These are phyloP conservation scores for Acanthamoeba lenticulata DNA, from an alignment of 208 protist species.

Conservation along the genomic window DNA sequence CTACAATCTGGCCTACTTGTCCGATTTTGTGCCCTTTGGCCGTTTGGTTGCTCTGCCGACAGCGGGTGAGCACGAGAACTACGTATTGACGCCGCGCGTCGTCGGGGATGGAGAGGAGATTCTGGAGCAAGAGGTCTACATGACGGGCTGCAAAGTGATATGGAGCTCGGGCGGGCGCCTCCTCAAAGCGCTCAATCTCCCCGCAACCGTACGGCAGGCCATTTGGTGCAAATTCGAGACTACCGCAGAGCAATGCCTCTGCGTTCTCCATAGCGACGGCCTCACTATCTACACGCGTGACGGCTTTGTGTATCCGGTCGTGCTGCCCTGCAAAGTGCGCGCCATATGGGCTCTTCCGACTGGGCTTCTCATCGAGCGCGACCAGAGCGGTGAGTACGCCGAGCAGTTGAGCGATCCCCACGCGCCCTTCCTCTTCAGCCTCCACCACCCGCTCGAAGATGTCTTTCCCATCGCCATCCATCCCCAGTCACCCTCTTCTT, in stretches of 20 bases:
- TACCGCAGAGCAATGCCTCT: not conserved
- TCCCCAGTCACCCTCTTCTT: not conserved
- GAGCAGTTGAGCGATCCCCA: not conserved
- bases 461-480: not conserved
- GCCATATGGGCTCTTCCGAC: not conserved
- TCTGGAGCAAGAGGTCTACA: not conserved
- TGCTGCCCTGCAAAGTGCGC: slow-evolving; percentile 55
- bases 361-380: slow-evolving; percentile 26
- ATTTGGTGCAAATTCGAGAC: slow-evolving; percentile 8
- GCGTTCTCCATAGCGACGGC: slow-evolving; percentile 21
- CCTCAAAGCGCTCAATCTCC: slow-evolving; percentile 6
- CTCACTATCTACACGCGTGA: slow-evolving; percentile 31
- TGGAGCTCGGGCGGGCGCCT: slow-evolving; percentile 26
- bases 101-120: not conserved
- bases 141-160: not conserved
- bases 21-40: slow-evolving; percentile 10
- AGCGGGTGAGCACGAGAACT: not conserved
- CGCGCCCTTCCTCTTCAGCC: not conserved
- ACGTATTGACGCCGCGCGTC: not conserved
- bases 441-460: slow-evolving; percentile 1
- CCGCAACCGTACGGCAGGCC: not conserved
- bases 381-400: not conserved
- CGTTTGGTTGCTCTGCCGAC: not conserved
- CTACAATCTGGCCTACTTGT: not conserved
- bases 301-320: slow-evolving; percentile 20